Conservation (phyloP, 1,284 basidiomycete species). For the Schizophyllum commune region DNA sequence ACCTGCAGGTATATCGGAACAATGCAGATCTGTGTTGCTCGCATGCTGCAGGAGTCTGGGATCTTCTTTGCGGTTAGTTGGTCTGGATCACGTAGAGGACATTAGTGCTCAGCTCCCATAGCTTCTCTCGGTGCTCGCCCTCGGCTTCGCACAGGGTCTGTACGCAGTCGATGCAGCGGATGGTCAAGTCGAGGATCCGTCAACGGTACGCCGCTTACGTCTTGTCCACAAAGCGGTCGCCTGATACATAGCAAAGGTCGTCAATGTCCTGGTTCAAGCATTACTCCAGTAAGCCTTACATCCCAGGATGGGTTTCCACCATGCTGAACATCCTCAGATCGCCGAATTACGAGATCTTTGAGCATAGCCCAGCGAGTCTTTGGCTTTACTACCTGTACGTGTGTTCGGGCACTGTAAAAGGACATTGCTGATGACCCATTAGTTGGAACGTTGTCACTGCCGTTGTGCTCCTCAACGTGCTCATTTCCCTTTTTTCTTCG, state of each 20-base stretch:
- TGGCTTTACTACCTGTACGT: constrained; percentile 75
- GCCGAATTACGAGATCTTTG: constrained; percentile 72
- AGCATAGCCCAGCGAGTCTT: constrained; percentile 61
- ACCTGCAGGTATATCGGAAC: constrained; percentile 63
- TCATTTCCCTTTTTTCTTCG: constrained; percentile 91
- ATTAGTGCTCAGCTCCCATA: constrained; percentile 20
- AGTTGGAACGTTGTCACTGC: constrained; percentile 84
- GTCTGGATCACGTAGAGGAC: neutral
- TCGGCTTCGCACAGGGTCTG: constrained; percentile 83
- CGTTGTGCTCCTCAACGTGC: constrained; percentile 88
- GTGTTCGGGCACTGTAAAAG: neutral
- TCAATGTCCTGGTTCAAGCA: constrained; percentile 76
- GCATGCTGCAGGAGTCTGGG: constrained; percentile 89
- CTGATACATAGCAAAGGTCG: constrained; percentile 33
- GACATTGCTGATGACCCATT: constrained; percentile 2
- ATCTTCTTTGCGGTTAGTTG: constrained; percentile 80
- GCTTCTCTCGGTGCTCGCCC: constrained; percentile 72
- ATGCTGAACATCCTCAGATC: no score
- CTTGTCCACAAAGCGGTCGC: neutral
- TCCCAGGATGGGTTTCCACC: no score
- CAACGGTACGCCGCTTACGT: constrained; percentile 30
- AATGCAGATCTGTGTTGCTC: constrained; percentile 79
- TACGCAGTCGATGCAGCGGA: constrained; percentile 91
- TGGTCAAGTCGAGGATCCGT: constrained; percentile 55
- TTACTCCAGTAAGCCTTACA: constrained; percentile 82